Evolutionary conservation across 129 eudicot species (phyloP), one percentile per base, ranked within the genome.

Genomic region (Tanacetum coccineum): DNA sequence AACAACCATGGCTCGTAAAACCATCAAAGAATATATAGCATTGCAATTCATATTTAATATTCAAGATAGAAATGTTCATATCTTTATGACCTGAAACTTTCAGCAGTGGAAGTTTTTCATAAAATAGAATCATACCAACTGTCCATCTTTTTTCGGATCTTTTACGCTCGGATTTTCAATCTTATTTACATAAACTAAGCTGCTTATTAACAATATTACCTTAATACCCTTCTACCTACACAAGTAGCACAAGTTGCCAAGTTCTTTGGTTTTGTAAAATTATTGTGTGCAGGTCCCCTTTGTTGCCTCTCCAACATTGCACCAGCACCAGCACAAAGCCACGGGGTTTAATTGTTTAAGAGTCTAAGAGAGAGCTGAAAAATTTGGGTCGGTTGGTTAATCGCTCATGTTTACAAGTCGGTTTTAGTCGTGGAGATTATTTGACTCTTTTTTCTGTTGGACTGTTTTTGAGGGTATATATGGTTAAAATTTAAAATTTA

Each of bases 181-280:
- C 52, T 62, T 73, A 36, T 36, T 20, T 50, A 21, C 42, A 74
- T 39, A 19, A 12, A 75, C 57, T 74, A 48, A 39, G 59, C 55
- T 61, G 17, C 63, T 67, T 36, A 40, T 30, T 47, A 59, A 70
- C 54, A 50, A n/a, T 50, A 22, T 68, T 42, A 67, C 63, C 63
- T 39, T 75, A 48, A 60, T 51, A 54, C 42, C 57, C 79, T 74
- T 67, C 15, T 49, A 75, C 13, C 15, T 49, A 75, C 13, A 12
- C 30, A 55, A 73, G 17, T n/a, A 73, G 30, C 45, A 72, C 62
- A 63, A 62, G 47, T 13, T 6, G n/a, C n/a, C n/a, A n/a, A n/a
- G n/a, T n/a, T n/a, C n/a, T n/a, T n/a, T n/a, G n/a, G n/a, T n/a
- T n/a, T n/a, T n/a, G 19, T 62, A 49, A 72, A 32, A 49, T n/a